Evolutionary conservation across 2,329 filamentous ascomycete species (phyloP), one percentile per base, ranked within the genome.

Genomic region (Trichoderma cornu-damae): DNA sequence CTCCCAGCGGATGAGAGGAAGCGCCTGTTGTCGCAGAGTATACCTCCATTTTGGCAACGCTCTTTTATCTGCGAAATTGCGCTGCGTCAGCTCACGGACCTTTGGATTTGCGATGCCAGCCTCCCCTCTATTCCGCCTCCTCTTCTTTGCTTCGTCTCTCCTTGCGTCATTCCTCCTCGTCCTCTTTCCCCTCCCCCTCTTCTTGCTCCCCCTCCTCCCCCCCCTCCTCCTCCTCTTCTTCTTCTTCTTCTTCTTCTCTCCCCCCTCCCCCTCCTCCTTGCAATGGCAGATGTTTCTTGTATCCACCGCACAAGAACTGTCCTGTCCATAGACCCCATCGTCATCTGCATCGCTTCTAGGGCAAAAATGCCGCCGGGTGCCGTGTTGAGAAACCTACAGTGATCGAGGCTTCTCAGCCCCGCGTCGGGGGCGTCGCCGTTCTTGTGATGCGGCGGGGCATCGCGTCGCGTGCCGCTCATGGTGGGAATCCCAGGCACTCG

Each of bases 1-100:
- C 77, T 99, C 94, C 87, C 87, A 92, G 70, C 94, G 86, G 57
- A 97, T 85, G 59, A 97, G 79, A 61, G 93, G 93, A 59, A 99
- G 85, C 59, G 93, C 79, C 65, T 77, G 78, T 71, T 96, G 87
- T 70, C 94, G 90, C 64, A 96, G 75, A 61, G 78, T 77, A 76
- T 96, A 96, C 66, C 94, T 87, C 94, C 94, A 97, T 80, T 73
- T 73, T 55, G 94, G 92, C 59, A 99, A 84, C 64, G 85, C 85
- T 70, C 85, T 83, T 68, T 88, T 90, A 74, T 96, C 91, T 96
- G 63, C 58, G 47, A 9, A 35, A 5, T 34, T n/a, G 40, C 30
- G 24, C 38, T 38, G 32, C 38, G 52, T 55, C 52, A 55, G 52
- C 16, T 44, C 42, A 30, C 18, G 22, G 11, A 20, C 38, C 30